Evolutionary conservation across 768 basidiomycete genomes (phyloP).

Genomic region (Boletus insuetus): DNA sequence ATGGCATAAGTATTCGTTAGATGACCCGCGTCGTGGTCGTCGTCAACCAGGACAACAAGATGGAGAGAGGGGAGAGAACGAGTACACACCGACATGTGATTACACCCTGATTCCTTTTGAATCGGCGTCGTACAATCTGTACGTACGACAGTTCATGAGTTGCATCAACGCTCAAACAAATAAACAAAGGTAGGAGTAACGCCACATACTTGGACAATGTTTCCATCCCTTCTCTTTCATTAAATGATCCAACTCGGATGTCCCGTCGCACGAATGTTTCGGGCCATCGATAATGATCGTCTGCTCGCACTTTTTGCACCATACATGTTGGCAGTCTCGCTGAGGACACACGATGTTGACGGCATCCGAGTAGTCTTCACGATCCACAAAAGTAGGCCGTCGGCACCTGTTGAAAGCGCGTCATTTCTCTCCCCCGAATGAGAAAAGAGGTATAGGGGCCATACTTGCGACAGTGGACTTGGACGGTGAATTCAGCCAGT

Average conservation of each 20-base stretch:
- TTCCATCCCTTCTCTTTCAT: conserved; percentile 61
- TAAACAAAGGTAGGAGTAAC: too few species aligned
- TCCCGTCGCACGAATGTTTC: conserved; percentile 58
- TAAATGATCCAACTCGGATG: conserved; percentile 49
- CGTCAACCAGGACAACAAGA: neutral
- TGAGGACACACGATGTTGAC: conserved; percentile 49
- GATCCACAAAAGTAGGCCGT: conserved; percentile 48
- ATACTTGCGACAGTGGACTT: conserved; percentile 51
- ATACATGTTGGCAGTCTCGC: conserved; percentile 44
- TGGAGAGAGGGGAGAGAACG: neutral
- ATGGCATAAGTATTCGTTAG: neutral
- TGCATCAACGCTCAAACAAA: neutral
- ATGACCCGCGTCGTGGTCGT: neutral
- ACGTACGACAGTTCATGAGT: neutral
- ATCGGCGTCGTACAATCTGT: conserved; percentile 48
- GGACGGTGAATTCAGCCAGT: conserved; percentile 40
- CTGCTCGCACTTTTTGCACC: conserved; percentile 63
- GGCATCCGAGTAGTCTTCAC: conserved; percentile 40
- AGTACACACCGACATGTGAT: conserved; percentile 51
- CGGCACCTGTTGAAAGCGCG: conserved; percentile 41
- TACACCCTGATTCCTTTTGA: conserved; percentile 50
- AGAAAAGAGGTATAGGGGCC: neutral
- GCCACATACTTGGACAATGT: conserved; percentile 53
- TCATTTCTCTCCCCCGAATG: neutral
- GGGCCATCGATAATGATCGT: conserved; percentile 33